Evolutionary conservation across 805 yeast species (phyloP).

Genomic region (Grigorovia transvaalensis): DNA sequence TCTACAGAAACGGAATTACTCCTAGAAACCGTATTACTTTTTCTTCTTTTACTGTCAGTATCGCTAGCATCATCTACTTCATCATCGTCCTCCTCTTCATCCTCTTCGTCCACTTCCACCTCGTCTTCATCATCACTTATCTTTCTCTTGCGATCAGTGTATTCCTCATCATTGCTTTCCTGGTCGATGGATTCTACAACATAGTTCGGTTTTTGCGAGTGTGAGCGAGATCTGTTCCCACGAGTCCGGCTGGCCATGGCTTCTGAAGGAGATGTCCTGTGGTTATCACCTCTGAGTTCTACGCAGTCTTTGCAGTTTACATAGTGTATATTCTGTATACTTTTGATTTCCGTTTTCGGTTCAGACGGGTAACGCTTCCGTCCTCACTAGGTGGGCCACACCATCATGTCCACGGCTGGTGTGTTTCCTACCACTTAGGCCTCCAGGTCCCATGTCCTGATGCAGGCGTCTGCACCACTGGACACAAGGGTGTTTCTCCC

Average conservation of each 20-base stretch:
- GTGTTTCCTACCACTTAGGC: neutral
- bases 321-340: neutral
- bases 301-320: neutral
- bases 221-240: slow-evolving; percentile 11
- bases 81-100: slow-evolving; percentile 20
- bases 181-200: slow-evolving; percentile 19
- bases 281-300: neutral
- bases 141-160: neutral
- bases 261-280: neutral
- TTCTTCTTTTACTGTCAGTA: slow-evolving; percentile 8
- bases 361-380: neutral
- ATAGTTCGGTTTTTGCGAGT: slow-evolving; percentile 19
- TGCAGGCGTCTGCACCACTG: slow-evolving; percentile 72
- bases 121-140: slow-evolving; percentile 18
- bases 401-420: neutral
- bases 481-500: slow-evolving; percentile 40
- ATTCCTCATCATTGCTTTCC: slow-evolving; percentile 19
- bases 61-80: slow-evolving; percentile 10
- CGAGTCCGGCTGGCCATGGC: neutral
- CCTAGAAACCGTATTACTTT: slow-evolving; percentile 4
- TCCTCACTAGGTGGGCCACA: neutral
- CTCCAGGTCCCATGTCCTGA: slow-evolving; percentile 55
- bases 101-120: slow-evolving; percentile 9
- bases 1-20: slow-evolving; percentile 12
- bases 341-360: neutral